Evolutionary conservation across 495 filamentous ascomycete genomes (phyloP).

Genomic region (Xylaria flabelliformis): DNA sequence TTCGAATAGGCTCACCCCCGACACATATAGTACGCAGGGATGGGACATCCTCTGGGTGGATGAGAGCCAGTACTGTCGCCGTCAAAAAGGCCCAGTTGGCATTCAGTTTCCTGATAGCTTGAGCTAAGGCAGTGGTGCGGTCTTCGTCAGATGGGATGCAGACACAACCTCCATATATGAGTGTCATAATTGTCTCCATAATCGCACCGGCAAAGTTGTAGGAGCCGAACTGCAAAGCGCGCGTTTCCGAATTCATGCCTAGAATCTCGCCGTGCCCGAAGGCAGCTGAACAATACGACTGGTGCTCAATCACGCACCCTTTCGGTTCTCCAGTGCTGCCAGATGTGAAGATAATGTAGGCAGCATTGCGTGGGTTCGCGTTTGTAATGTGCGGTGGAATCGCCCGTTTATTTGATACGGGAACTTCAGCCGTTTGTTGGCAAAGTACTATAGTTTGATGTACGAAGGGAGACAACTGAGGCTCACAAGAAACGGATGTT

Average conservation of each 20-base stretch:
- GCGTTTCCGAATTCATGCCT: constrained; percentile 44
- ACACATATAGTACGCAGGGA: constrained; percentile 11
- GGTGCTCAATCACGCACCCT: constrained; percentile 58
- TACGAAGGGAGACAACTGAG: constrained; percentile 10
- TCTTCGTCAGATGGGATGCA: constrained; percentile 36
- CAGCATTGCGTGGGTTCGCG: constrained; percentile 8
- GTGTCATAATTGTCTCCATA: constrained; percentile 58
- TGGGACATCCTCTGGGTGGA: constrained; percentile 19
- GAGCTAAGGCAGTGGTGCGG: constrained; percentile 1
- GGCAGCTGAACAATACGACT: constrained; percentile 46
- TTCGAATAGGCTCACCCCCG: constrained; percentile 17
- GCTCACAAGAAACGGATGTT: constrained; percentile 12
- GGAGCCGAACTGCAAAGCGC: constrained; percentile 62
- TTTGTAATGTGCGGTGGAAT: background rate
- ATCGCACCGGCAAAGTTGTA: constrained; percentile 63
- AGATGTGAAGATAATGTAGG: constrained; percentile 58
- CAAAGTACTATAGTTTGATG: background rate
- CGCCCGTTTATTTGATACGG: background rate
- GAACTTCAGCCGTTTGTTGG: background rate
- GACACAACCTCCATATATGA: constrained; percentile 46
- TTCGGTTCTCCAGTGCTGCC: constrained; percentile 31
- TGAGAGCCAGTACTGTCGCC: background rate
- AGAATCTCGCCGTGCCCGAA: constrained; percentile 42
- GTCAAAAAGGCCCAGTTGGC: constrained; percentile 22
- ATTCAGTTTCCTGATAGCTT: background rate